Evolutionary conservation across 2,329 filamentous ascomycete genomes (phyloP).

Genomic region (Fusarium chlamydosporum): DNA sequence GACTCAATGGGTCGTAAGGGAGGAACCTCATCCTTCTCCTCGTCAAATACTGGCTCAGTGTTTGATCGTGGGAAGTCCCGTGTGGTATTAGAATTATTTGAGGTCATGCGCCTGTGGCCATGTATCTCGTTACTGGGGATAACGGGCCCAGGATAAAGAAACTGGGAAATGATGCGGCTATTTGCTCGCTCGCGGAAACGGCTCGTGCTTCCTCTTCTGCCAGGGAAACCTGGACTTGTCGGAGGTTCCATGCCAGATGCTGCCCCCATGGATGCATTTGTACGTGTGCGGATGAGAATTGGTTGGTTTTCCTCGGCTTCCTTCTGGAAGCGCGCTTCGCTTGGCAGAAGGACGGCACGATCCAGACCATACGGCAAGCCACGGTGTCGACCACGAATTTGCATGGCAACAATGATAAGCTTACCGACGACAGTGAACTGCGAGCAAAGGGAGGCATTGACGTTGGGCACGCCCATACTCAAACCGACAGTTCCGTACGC

Average conservation of each 20-base stretch:
- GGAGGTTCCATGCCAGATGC: slow-evolving; percentile 50
- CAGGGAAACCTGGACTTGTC: slow-evolving; percentile 45
- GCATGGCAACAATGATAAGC: slow-evolving; percentile 77
- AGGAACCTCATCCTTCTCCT: slow-evolving; percentile 50
- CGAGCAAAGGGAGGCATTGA: slow-evolving; percentile 84
- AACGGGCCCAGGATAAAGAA: slow-evolving; percentile 65
- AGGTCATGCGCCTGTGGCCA: slow-evolving; percentile 50
- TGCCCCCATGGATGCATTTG: slow-evolving; percentile 53
- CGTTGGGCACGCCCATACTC: slow-evolving; percentile 82
- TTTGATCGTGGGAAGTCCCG: slow-evolving; percentile 45
- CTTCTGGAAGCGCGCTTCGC: slow-evolving; percentile 67
- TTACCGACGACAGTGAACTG: slow-evolving; percentile 84
- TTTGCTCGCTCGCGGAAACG: slow-evolving; percentile 57
- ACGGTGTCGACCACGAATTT: slow-evolving; percentile 77
- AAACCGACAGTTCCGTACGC: slow-evolving; percentile 96
- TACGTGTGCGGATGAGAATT: slow-evolving; percentile 56
- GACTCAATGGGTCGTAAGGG: slow-evolving; percentile 48
- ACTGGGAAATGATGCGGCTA: slow-evolving; percentile 61
- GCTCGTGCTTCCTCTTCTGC: slow-evolving; percentile 57
- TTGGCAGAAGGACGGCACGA: slow-evolving; percentile 71
- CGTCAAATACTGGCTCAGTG: slow-evolving; percentile 49
- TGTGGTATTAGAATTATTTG: slow-evolving; percentile 50
- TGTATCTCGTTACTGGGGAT: slow-evolving; percentile 53
- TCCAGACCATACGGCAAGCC: slow-evolving; percentile 77
- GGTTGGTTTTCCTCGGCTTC: slow-evolving; percentile 65